These are phyloP conservation scores for Xylaria palmicola DNA, from an alignment of 495 filamentous ascomycete genomes.

Conservation along the genomic window DNA sequence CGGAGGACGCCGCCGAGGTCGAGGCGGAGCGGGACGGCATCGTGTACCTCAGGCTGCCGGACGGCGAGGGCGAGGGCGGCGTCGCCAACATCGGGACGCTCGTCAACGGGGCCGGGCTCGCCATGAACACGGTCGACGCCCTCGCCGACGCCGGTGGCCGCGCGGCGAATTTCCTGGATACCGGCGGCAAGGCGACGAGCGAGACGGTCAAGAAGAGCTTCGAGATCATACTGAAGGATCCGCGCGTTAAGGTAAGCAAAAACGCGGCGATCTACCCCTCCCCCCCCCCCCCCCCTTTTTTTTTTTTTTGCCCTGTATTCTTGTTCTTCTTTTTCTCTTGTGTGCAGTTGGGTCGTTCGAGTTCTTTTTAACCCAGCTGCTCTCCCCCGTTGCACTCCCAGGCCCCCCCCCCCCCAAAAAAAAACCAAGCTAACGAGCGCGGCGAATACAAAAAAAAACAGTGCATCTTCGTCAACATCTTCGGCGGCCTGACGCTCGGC, in stretches of 20 bases:
- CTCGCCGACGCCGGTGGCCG: slow-evolving; percentile 62
- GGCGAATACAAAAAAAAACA: too few relatives aligned
- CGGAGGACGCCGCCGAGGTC: slow-evolving; percentile 58
- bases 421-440: too few relatives aligned
- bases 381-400: too few relatives aligned
- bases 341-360: background rate
- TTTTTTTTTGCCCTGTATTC: background rate
- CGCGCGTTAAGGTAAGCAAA: slow-evolving; percentile 56
- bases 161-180: slow-evolving; percentile 84
- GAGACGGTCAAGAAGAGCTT: slow-evolving; percentile 79
- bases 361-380: slow-evolving; percentile 23
- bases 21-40: slow-evolving; percentile 71
- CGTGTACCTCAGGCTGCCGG: slow-evolving; percentile 61
- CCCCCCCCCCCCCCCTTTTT: background rate
- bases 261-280: background rate
- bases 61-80: slow-evolving; percentile 19
- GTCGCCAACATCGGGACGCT: slow-evolving; percentile 66
- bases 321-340: background rate
- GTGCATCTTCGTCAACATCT: slow-evolving; percentile 83
- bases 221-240: slow-evolving; percentile 66
- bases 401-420: too few relatives aligned
- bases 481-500: slow-evolving; percentile 79
- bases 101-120: slow-evolving; percentile 86
- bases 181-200: slow-evolving; percentile 86
- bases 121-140: slow-evolving; percentile 89